Evolutionary conservation across 2,329 filamentous ascomycete species (phyloP).

Genomic region (Sordariomycetes sp.): DNA sequence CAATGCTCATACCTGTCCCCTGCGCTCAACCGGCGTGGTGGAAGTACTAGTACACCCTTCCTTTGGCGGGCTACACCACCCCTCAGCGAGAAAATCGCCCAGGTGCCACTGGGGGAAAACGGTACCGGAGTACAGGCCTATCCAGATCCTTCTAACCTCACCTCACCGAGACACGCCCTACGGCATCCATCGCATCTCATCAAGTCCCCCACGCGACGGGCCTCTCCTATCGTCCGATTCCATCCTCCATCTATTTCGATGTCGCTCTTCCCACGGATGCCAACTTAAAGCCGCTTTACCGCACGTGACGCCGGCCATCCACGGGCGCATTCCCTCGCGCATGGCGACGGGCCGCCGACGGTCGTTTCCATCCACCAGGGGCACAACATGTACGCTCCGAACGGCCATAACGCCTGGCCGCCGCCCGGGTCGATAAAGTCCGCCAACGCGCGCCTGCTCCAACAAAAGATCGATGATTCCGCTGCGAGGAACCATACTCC

Average conservation of each 20-base stretch:
- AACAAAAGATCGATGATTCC: constrained; percentile 47
- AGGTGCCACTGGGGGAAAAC: constrained; percentile 6
- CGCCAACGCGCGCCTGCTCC: constrained; percentile 32
- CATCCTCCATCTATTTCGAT: constrained; percentile 35
- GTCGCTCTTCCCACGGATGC: constrained; percentile 34
- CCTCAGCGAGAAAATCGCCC: constrained; percentile 5
- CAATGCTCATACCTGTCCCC: not conserved
- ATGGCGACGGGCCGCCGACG: constrained; percentile 39
- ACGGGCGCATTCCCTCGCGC: constrained; percentile 37
- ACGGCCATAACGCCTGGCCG: constrained; percentile 53
- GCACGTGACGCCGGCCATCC: constrained; percentile 31
- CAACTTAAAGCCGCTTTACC: constrained; percentile 31
- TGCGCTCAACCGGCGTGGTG: not conserved
- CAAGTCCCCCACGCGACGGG: constrained; percentile 12
- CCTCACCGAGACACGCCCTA: constrained; percentile 33
- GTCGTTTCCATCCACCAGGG: constrained; percentile 34
- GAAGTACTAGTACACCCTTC: constrained; percentile 2
- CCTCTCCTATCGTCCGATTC: not conserved
- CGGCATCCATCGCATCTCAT: constrained; percentile 35
- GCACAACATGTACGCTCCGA: constrained; percentile 51
- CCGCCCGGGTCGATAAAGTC: constrained; percentile 37
- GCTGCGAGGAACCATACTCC: constrained; percentile 35
- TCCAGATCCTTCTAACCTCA: constrained; percentile 38
- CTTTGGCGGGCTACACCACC: not conserved
- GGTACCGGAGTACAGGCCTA: constrained; percentile 4